These are phyloP conservation scores for Fallopia convolvulus DNA, from an alignment of 148 eudicot species.

Conservation along the genomic window DNA sequence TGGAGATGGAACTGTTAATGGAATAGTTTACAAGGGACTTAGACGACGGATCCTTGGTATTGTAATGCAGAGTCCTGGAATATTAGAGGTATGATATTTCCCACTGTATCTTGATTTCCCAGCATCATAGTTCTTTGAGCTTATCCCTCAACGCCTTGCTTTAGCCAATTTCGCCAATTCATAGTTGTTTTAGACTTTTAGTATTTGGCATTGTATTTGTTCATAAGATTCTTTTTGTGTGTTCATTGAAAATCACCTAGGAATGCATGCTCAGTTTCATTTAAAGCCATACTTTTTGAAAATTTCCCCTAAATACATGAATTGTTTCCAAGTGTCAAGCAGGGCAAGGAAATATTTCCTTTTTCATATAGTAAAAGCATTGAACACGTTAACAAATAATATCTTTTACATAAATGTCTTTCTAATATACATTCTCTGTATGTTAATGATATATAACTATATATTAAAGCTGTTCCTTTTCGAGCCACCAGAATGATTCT, in stretches of 20 bases:
- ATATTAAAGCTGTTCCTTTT: no score
- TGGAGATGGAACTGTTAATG: conserved; percentile 83
- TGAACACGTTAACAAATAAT: background rate
- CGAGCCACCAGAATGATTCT: no score
- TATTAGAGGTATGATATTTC: conserved; percentile 49
- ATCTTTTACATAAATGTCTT: background rate
- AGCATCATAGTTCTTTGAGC: conserved; percentile 3
- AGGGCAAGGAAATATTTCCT: background rate
- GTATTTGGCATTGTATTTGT: background rate
- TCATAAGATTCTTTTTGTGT: background rate
- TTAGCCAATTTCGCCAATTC: no score
- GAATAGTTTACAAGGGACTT: conserved; percentile 67
- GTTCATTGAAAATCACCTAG: background rate
- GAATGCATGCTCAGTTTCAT: background rate
- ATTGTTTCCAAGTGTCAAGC: background rate
- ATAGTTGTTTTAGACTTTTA: background rate
- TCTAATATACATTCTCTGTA: background rate
- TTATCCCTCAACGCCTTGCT: background rate
- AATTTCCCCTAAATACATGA: background rate
- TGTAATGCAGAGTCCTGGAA: conserved; percentile 86
- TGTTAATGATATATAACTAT: no score
- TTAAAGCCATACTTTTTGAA: background rate
- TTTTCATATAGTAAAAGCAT: background rate
- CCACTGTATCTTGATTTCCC: background rate
- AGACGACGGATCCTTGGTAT: conserved; percentile 75